Evolutionary conservation across 257 asterid genomes (phyloP).

Genomic region (Vinca minor): DNA sequence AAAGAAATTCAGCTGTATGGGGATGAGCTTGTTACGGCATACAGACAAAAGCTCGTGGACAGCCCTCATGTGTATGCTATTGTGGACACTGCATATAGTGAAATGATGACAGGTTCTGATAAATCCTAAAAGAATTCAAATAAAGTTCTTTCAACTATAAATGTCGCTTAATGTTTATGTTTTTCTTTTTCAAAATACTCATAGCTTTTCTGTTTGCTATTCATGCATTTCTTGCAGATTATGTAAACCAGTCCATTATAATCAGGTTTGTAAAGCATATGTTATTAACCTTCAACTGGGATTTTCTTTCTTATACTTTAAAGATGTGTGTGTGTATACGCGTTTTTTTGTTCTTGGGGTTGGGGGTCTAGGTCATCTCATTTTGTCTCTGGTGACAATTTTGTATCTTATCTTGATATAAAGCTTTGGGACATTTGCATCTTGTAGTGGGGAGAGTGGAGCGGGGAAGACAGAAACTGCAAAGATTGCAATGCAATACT

Average conservation of each 20-base stretch:
- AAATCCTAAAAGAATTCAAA: constrained; percentile 21
- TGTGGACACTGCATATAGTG: constrained; percentile 61
- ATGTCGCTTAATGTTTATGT: not conserved
- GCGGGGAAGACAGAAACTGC: constrained; percentile 99
- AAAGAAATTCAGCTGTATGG: constrained; percentile 66
- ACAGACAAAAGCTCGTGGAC: constrained; percentile 58
- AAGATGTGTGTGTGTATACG: too few species aligned
- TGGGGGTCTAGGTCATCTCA: too few species aligned
- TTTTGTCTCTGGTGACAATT: too few species aligned
- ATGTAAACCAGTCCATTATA: constrained; percentile 70
- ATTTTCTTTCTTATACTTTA: not conserved
- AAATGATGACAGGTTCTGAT: constrained; percentile 69
- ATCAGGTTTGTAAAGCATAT: constrained; percentile 57
- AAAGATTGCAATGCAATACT: constrained; percentile 67
- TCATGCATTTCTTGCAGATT: constrained; percentile 48
- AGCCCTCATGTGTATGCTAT: constrained; percentile 85
- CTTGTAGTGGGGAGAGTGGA: constrained; percentile 87
- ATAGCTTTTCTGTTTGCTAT: constrained; percentile 17
- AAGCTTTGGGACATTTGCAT: constrained; percentile 14
- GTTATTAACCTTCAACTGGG: constrained; percentile 13
- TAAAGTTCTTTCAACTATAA: not conserved
- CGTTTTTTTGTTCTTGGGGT: too few species aligned
- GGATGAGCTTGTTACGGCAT: constrained; percentile 52
- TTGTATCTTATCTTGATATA: constrained; percentile 13
- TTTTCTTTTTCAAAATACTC: too few species aligned